These are phyloP conservation scores for Periconia digitata DNA, from an alignment of 2,329 filamentous ascomycete species.

Conservation along the genomic window DNA sequence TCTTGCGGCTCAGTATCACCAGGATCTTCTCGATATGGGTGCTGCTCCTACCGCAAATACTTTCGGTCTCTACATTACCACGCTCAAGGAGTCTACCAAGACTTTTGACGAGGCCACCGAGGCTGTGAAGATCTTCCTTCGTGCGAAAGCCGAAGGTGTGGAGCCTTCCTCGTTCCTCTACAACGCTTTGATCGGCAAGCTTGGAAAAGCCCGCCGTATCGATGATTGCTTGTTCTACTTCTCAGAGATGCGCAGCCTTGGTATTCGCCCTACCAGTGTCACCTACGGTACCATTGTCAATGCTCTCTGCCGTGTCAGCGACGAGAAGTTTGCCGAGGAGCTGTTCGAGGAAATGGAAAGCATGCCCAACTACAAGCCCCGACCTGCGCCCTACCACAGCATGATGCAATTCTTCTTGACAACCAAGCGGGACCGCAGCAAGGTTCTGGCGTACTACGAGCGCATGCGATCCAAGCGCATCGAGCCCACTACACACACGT, in stretches of 20 bases:
- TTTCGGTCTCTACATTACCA: conserved; percentile 98
- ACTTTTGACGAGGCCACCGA: conserved; percentile 97
- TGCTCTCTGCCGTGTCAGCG: conserved; percentile 92
- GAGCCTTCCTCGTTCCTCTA: conserved; percentile 96
- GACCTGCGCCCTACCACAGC: conserved; percentile 96
- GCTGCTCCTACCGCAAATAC: conserved; percentile 94
- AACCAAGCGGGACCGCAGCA: conserved; percentile 92
- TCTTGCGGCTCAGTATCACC: conserved; percentile 82
- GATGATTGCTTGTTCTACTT: conserved; percentile 99
- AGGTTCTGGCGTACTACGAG: conserved; percentile 93
- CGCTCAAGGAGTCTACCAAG: conserved; percentile 93
- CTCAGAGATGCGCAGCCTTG: conserved; percentile 89
- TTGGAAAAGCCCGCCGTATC: conserved; percentile 95
- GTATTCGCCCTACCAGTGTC: conserved; percentile 93
- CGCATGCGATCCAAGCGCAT: conserved; percentile 89
- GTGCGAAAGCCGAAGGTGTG: conserved; percentile 89
- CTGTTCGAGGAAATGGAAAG: conserved; percentile 99
- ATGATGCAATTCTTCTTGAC: conserved; percentile 99
- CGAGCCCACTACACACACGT: conserved; percentile 90
- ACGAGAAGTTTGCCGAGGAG: conserved; percentile 96
- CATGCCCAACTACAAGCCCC: conserved; percentile 98
- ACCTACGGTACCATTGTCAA: conserved; percentile 99
- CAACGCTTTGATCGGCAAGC: conserved; percentile 96
- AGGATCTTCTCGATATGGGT: conserved; percentile 88
- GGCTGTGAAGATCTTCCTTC: conserved; percentile 95